Evolutionary conservation across 345 rosid genomes (phyloP).

Genomic region (Boechera divaricarpa): DNA sequence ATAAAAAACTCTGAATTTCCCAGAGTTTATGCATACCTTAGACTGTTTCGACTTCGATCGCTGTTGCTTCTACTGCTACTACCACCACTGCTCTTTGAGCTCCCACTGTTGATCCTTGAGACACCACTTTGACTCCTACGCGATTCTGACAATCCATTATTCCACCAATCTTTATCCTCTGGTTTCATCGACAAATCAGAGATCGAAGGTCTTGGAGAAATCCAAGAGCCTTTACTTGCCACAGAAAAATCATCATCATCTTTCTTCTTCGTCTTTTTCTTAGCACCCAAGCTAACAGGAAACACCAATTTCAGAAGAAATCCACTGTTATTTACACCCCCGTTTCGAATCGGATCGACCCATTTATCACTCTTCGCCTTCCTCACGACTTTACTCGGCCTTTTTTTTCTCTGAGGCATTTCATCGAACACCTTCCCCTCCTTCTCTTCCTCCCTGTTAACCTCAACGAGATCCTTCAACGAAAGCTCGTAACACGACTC

Average conservation of each 20-base stretch:
- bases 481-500: slow-evolving; percentile 91
- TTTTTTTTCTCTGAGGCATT: slow-evolving; percentile 28
- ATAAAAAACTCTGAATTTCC: not conserved
- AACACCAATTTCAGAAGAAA: slow-evolving; percentile 74
- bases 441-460: slow-evolving; percentile 44
- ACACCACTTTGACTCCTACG: slow-evolving; percentile 50
- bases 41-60: slow-evolving; percentile 39
- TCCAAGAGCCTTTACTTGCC: slow-evolving; percentile 37
- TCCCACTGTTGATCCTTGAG: slow-evolving; percentile 44
- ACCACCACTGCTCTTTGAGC: slow-evolving; percentile 57
- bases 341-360: slow-evolving; percentile 50
- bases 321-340: slow-evolving; percentile 60
- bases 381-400: slow-evolving; percentile 30
- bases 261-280: slow-evolving; percentile 53
- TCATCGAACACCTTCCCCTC: slow-evolving; percentile 29
- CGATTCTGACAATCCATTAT: slow-evolving; percentile 49
- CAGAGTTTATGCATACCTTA: slow-evolving; percentile 48
- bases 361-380: slow-evolving; percentile 45
- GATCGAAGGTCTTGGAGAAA: slow-evolving; percentile 56
- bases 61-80: slow-evolving; percentile 59
- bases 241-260: slow-evolving; percentile 36
- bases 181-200: slow-evolving; percentile 47
- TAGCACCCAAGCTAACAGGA: slow-evolving; percentile 61
- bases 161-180: slow-evolving; percentile 81
- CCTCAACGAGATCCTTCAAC: slow-evolving; percentile 80